phyloP scores from a whole-genome alignment of 2,329 filamentous ascomycete species.

The Neofusicoccum ribis region DNA sequence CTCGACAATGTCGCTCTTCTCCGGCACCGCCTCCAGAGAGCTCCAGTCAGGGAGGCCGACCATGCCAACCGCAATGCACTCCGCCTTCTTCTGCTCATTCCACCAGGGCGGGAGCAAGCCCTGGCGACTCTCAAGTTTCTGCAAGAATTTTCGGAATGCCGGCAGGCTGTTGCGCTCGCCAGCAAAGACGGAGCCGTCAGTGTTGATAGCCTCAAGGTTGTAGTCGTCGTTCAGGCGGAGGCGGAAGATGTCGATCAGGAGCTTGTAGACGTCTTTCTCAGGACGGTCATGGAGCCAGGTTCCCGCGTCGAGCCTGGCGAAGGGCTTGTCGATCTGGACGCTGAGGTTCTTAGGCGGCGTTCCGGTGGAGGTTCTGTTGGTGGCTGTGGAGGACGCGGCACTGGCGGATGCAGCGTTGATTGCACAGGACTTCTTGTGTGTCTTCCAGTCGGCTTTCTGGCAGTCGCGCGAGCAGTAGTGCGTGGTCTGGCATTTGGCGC shows the following conservation, averaged over 20 bases:
- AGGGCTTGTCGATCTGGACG: constrained; percentile 27
- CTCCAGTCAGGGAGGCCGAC: constrained; percentile 22
- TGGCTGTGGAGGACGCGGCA: background rate
- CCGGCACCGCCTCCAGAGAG: constrained; percentile 21
- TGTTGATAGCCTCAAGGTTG: constrained; percentile 21
- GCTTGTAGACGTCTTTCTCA: constrained; percentile 27
- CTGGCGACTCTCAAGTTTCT: constrained; percentile 11
- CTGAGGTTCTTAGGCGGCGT: constrained; percentile 22
- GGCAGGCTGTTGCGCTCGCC: constrained; percentile 21
- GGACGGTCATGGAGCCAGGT: constrained; percentile 30
- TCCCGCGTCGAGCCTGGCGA: constrained; percentile 26
- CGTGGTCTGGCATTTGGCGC: constrained; percentile 31
- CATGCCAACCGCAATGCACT: constrained; percentile 27
- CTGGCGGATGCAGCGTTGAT: background rate
- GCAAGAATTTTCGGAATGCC: constrained; percentile 26
- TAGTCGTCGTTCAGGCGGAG: constrained; percentile 28
- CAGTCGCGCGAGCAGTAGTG: constrained; percentile 37
- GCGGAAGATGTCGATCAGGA: constrained; percentile 34
- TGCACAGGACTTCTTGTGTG: constrained; percentile 35
- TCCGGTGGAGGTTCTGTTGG: background rate
- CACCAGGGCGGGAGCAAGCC: constrained; percentile 29
- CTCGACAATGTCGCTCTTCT: constrained; percentile 25
- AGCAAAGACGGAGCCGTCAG: background rate
- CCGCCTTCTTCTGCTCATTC: constrained; percentile 23
- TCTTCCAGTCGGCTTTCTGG: constrained; percentile 35